Percentiles rank a stretch among this genome's conserved stretches.
Evolutionary conservation across 768 basidiomycete species (phyloP).

Genomic region (Suillus luteus): DNA sequence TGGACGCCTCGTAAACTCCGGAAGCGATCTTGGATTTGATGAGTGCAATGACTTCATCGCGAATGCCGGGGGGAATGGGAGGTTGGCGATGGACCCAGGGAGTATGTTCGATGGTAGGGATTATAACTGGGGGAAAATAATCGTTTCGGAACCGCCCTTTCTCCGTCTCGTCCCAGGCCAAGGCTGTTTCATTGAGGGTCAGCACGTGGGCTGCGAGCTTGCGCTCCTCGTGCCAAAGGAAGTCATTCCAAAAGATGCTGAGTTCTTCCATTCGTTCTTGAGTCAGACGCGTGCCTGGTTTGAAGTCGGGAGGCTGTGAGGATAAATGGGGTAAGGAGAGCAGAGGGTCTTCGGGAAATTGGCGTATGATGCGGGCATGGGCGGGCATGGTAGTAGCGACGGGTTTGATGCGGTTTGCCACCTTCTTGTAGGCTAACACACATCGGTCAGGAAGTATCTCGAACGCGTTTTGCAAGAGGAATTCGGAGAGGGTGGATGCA

Average conservation of each 20-base stretch:
- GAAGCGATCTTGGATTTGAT: too few relatives aligned
- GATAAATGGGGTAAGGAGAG: too few relatives aligned
- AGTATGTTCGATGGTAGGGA: constrained; percentile 38
- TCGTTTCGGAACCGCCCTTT: constrained; percentile 35
- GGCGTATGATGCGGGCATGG: constrained; percentile 31
- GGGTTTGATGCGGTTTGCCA: constrained; percentile 34
- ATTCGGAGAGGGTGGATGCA: neutral
- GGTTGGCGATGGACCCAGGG: too few relatives aligned
- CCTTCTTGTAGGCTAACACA: constrained; percentile 33
- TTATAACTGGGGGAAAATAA: constrained; percentile 35
- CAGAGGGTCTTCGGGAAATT: constrained; percentile 39
- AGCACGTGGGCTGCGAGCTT: constrained; percentile 27
- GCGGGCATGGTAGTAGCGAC: constrained; percentile 31
- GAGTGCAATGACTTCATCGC: too few relatives aligned
- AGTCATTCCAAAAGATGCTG: neutral
- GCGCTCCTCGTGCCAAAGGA: constrained; percentile 12
- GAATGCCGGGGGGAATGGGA: too few relatives aligned
- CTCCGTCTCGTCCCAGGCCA: constrained; percentile 43
- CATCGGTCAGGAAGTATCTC: too few relatives aligned
- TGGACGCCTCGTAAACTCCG: too few relatives aligned
- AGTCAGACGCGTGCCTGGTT: neutral
- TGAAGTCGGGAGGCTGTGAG: too few relatives aligned
- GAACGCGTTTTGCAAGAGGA: neutral
- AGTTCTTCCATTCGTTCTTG: neutral
- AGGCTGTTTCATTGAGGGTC: constrained; percentile 30